Conservation (phyloP, 208 protist genomes). For the Leishmania tarentolae region DNA sequence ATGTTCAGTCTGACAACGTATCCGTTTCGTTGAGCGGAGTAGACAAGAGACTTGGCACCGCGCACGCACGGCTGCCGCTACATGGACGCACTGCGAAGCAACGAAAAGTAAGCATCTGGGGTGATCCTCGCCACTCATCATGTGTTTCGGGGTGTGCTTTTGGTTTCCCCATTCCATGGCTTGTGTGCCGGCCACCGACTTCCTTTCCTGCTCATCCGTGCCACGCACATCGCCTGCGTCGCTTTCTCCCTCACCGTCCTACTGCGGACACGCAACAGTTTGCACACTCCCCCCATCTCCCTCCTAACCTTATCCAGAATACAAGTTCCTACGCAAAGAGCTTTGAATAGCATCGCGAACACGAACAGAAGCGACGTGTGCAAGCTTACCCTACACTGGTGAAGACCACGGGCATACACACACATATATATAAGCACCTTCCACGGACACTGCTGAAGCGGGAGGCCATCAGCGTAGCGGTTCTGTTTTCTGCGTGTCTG, state of each 20-base stretch:
- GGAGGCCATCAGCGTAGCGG: too few species aligned
- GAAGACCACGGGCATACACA: neutral
- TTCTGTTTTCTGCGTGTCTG: too few species aligned
- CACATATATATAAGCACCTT: neutral
- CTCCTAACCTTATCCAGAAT: too few species aligned
- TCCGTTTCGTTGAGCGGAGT: neutral
- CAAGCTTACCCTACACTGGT: too few species aligned
- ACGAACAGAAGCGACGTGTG: too few species aligned
- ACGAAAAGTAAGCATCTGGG: neutral
- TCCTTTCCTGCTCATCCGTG: too few species aligned
- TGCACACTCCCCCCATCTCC: too few species aligned
- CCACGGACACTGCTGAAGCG: too few species aligned
- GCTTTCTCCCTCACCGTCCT: neutral
- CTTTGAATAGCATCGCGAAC: too few species aligned
- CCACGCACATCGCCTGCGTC: neutral
- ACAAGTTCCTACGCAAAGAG: too few species aligned
- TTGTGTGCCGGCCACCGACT: too few species aligned
- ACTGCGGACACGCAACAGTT: too few species aligned
- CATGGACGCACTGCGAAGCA: neutral
- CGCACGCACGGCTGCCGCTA: neutral
- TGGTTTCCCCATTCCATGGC: neutral
- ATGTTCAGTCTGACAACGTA: neutral
- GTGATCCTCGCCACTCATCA: neutral
- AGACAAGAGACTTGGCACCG: neutral
- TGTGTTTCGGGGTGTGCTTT: neutral